Base-by-base conservation (phyloP, 305 asterid genomes). In the Fraxinus nigra region DNA sequence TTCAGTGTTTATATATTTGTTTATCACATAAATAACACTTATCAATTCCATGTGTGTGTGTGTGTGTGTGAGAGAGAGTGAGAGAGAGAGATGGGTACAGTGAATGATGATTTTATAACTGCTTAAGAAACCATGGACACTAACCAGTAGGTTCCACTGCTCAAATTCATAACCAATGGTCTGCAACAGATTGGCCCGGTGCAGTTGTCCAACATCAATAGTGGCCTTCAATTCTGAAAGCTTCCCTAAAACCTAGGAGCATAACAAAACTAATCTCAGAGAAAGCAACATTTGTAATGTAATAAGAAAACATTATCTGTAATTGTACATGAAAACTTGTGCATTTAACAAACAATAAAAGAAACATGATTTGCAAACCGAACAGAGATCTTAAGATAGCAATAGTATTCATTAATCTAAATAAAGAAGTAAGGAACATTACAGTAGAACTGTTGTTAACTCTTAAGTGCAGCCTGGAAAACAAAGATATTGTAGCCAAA, bases 191-290 rank as follows among this genome's bases (percentile, higher is more conserved):
- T 84, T 89, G 82, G 80, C 80, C 43, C 83, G 33, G 78, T 89
- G 95, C 81, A 80, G 74, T 83, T 84, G 88, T 48, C 95, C 93
- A 37, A 72, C 82, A 83, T 91, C 91, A 78, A 90, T 69, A 10
- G 95, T 91, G 76, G 91, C 88, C 85, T 88, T 89, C 84, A 90
- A 73, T 82, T 91, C 95, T 78, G 92, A 87, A 82, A 91, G 88
- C 87, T 86, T 90, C 46, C 85, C 88, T 73, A 91, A 90, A 82
- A 90, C 92, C 95, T 91, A 81, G 28, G 28, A 78, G 30, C 72
- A 8, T 67, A 87, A 61, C 56, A 82, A 54, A 13, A 69, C 51
- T 75, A 10, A 35, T 70, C 40, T 69, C 65, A 78, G 14, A 38
- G 26, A 70, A n/a, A 63, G 77, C 59, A 81, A 30, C 75, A 51